A percentile compares a stretch with the other conserved stretches of the same genome.
Conservation (phyloP, 2,329 filamentous ascomycete species). For the Calonectria pteridis region DNA sequence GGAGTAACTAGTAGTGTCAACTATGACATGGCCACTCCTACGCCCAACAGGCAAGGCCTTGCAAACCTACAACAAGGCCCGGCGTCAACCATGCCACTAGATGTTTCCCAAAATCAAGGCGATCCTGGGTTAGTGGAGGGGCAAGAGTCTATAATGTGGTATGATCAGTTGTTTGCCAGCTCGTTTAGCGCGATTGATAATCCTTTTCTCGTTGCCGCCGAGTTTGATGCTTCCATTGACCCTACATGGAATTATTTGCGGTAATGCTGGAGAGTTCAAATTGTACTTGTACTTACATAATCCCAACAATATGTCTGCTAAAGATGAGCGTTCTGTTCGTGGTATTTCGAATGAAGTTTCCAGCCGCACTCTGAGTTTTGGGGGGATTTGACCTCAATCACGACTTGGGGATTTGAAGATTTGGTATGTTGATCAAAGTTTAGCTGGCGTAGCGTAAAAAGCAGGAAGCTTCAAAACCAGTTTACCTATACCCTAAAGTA, state of each 20-base stretch:
- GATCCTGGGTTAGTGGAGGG: slow-evolving; percentile 41
- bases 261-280: slow-evolving; percentile 10
- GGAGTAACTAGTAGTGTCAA: not conserved
- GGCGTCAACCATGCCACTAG: not conserved
- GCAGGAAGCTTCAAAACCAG: not conserved
- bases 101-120: not conserved
- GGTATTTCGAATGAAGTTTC: not conserved
- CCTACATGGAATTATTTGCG: slow-evolving; percentile 48
- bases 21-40: not conserved
- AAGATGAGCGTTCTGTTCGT: not conserved
- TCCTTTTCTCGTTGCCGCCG: slow-evolving; percentile 48
- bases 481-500: not conserved
- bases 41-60: not conserved
- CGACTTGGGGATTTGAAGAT: not conserved
- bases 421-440: not conserved
- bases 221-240: slow-evolving; percentile 49
- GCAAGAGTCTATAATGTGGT: slow-evolving; percentile 52
- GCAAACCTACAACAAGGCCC: not conserved
- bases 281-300: not conserved
- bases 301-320: not conserved
- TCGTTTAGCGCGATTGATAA: slow-evolving; percentile 51
- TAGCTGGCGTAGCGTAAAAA: not conserved
- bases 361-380: not conserved
- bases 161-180: slow-evolving; percentile 50
- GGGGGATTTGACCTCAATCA: not conserved